These are phyloP conservation scores for Coemansia sp. DNA, from an alignment of 371 early-diverging fungal species.

Conservation along the genomic window DNA sequence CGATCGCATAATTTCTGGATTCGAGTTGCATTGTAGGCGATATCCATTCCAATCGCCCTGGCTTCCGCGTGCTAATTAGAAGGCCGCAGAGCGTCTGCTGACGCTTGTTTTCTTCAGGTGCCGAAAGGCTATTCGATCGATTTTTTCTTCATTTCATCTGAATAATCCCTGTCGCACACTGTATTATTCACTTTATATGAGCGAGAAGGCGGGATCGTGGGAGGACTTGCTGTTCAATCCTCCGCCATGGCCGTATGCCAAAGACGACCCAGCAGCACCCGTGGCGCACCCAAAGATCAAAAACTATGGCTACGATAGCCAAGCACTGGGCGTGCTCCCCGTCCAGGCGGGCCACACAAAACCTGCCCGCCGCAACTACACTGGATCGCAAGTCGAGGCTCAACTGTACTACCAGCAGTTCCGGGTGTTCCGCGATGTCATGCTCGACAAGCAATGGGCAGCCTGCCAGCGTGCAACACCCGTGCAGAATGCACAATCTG, in stretches of 20 bases:
- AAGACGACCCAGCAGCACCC: slow-evolving; percentile 21
- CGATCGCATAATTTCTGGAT: no score
- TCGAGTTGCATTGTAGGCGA: no score
- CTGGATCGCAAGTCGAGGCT: slow-evolving; percentile 5
- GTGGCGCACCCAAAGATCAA: slow-evolving; percentile 10
- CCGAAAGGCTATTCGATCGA: no score
- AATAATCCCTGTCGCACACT: background rate
- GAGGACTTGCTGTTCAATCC: slow-evolving; percentile 25
- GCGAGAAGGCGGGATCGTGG: slow-evolving; percentile 14
- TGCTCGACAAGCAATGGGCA: slow-evolving; percentile 22
- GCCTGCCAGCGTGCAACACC: slow-evolving; percentile 1
- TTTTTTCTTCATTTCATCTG: background rate
- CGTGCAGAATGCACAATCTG: background rate
- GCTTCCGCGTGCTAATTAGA: no score
- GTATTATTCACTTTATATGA: background rate
- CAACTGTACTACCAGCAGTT: slow-evolving; percentile 31
- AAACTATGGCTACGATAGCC: slow-evolving; percentile 27
- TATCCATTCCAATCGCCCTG: no score
- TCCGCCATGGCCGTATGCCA: slow-evolving; percentile 32
- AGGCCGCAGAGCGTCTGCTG: no score
- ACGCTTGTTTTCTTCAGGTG: no score
- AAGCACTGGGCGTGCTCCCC: slow-evolving; percentile 21
- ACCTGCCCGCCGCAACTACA: background rate
- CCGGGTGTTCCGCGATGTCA: slow-evolving; percentile 27
- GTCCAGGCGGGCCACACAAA: slow-evolving; percentile 14